Base-by-base conservation (phyloP, 2,329 filamentous ascomycete species). In the Stromatinia cepivora region DNA sequence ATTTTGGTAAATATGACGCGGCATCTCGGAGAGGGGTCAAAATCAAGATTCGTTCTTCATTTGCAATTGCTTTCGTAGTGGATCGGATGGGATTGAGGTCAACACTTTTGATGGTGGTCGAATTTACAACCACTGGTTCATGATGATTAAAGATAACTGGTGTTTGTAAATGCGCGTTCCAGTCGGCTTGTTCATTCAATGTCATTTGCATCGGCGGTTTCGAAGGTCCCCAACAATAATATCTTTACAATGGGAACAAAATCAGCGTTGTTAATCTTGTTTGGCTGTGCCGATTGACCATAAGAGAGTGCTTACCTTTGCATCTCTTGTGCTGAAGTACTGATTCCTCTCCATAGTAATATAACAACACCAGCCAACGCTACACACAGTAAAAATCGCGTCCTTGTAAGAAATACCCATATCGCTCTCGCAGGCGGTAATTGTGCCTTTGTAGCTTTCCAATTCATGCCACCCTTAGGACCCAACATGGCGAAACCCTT, bases 151-250 rank as follows among this genome's bases (percentile, higher is more conserved):
- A 97, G 74, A 97, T 87, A 75, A 99, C 93, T 63, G 95, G 95
- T 4, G 95, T 98, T 76, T 94, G 90, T 72, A 95, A 84, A 78
- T 97, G 94, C 70, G 88, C 89, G 74, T 92, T 90, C 95, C 95
- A 99, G 73, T 92, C 87, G 72, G 90, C 90, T 80, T 94, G 90
- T 79, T 99, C 95, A 79, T 97, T 97, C 69, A 90, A 83, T 54
- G 91, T 88, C 93, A 99, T 97, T 73, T 95, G 89, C 89, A 97
- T 96, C 66, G 95, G 95, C n/a, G 95, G 88, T 83, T 96, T 97
- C 34, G 91, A 88, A 20, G 95, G 94, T 17, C 95, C 95, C 87
- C 93, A 98, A 84, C 95, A 99, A 82, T 97, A 97, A 82, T 97
- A 97, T 82, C 94, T 98, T 78, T 72, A 72, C 50, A 70, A 52